These are phyloP conservation scores for Trichoderma sp. DNA, from an alignment of 2,329 filamentous ascomycete genomes.

Conservation along the genomic window DNA sequence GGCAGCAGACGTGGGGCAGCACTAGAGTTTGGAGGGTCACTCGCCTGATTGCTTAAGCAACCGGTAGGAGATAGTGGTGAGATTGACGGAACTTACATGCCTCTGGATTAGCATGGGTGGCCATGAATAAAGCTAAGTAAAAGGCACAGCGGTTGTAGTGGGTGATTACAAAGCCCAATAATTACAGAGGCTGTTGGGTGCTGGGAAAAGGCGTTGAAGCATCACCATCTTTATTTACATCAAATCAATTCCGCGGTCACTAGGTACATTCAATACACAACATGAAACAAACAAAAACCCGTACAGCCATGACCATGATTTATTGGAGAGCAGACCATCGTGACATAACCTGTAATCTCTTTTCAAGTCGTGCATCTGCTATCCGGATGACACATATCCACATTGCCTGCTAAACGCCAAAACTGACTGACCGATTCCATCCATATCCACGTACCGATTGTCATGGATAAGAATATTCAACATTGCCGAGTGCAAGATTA, in stretches of 20 bases:
- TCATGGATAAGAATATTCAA: slow-evolving; percentile 20
- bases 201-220: background rate
- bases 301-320: slow-evolving; percentile 16
- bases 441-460: slow-evolving; percentile 10
- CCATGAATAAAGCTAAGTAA: background rate
- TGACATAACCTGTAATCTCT: slow-evolving; percentile 18
- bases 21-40: background rate
- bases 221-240: background rate
- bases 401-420: slow-evolving; percentile 19
- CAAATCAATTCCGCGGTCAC: slow-evolving; percentile 3
- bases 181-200: too few species aligned
- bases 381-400: slow-evolving; percentile 18
- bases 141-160: background rate
- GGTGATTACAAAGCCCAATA: too few species aligned
- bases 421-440: slow-evolving; percentile 15
- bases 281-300: slow-evolving; percentile 1
- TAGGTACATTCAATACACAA: slow-evolving; percentile 14
- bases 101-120: too few species aligned
- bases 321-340: slow-evolving; percentile 15
- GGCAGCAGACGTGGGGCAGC: slow-evolving; percentile 16
- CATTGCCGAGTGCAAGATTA: slow-evolving; percentile 13
- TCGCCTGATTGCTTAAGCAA: background rate
- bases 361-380: slow-evolving; percentile 18
- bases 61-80: too few species aligned
- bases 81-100: too few species aligned